phyloP scores from a whole-genome alignment of 768 basidiomycete genomes.

The Trametes elegans region DNA sequence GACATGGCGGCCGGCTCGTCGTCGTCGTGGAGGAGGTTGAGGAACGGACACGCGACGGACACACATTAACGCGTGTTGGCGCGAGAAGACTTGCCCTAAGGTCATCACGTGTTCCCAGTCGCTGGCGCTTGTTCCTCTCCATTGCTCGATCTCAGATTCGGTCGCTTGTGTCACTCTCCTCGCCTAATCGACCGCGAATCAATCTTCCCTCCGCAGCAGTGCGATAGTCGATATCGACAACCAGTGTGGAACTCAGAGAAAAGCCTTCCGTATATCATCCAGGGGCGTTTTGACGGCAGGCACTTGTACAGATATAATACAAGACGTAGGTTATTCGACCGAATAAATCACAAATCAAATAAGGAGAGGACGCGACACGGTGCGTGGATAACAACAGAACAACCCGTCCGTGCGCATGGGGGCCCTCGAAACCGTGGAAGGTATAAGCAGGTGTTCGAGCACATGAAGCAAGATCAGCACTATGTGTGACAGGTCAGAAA shows the following conservation, averaged over 20 bases:
- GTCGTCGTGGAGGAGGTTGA: slow-evolving; percentile 4
- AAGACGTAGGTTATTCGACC: slow-evolving; percentile 13
- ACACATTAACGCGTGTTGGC: slow-evolving; percentile 19
- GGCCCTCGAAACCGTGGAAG: not conserved
- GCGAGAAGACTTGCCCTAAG: slow-evolving; percentile 38
- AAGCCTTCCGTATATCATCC: slow-evolving; percentile 3
- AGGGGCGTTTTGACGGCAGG: not conserved
- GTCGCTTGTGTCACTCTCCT: no score
- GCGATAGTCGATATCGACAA: not conserved
- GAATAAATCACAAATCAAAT: slow-evolving; percentile 14
- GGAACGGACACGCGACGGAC: slow-evolving; percentile 25
- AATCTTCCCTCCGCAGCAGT: not conserved
- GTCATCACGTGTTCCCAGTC: not conserved
- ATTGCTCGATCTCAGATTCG: no score
- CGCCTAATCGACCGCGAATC: not conserved
- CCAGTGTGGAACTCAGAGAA: not conserved
- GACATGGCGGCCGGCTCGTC: slow-evolving; percentile 31
- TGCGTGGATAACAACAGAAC: not conserved
- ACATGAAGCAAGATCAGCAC: not conserved
- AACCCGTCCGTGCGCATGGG: not conserved
- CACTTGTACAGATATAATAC: slow-evolving; percentile 16
- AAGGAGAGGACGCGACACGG: slow-evolving; percentile 16
- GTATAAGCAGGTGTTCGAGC: not conserved
- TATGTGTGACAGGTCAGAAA: no score
- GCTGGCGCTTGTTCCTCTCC: no score